A percentile compares a stretch with the other conserved stretches of the same genome.
Conservation (phyloP, 495 filamentous ascomycete species). For the Daldinia vernicosa region DNA sequence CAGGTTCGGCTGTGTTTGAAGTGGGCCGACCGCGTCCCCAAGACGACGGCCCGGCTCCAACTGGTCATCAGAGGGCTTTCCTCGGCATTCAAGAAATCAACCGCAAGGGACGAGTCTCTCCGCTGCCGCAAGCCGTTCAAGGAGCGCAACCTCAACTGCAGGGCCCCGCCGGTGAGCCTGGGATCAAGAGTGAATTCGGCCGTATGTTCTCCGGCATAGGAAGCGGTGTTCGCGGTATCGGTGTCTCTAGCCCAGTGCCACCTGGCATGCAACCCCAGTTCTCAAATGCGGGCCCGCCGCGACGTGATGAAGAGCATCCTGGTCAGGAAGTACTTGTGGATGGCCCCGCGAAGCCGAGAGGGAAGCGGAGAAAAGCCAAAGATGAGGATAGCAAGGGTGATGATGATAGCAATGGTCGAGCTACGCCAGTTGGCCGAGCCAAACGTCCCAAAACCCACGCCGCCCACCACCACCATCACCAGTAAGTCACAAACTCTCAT, state of each 20-base stretch:
- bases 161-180: conserved; percentile 78
- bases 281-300: conserved; percentile 47
- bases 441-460: conserved; percentile 68
- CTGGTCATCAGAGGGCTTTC: conserved; percentile 57
- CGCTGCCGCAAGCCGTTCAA: conserved; percentile 90
- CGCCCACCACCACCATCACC: conserved; percentile 68
- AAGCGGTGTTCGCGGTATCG: conserved; percentile 76
- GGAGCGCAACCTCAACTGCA: conserved; percentile 82
- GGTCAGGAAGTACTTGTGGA: conserved; percentile 48
- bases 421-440: conserved; percentile 64
- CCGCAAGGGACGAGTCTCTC: conserved; percentile 73
- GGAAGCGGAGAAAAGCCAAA: conserved; percentile 68
- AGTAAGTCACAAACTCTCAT: conserved; percentile 56
- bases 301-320: conserved; percentile 59
- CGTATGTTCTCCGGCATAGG: conserved; percentile 92
- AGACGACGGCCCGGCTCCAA: conserved; percentile 66
- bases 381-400: conserved; percentile 66
- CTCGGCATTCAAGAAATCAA: conserved; percentile 71
- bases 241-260: conserved; percentile 59
- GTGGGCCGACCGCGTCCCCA: conserved; percentile 55
- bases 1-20: conserved; percentile 50
- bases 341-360: conserved; percentile 50
- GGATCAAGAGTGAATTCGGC: conserved; percentile 90
- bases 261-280: conserved; percentile 58
- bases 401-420: conserved; percentile 65